phyloP scores from a whole-genome alignment of 176 grass and related monocot genomes.

The Oryza rufipogon region DNA sequence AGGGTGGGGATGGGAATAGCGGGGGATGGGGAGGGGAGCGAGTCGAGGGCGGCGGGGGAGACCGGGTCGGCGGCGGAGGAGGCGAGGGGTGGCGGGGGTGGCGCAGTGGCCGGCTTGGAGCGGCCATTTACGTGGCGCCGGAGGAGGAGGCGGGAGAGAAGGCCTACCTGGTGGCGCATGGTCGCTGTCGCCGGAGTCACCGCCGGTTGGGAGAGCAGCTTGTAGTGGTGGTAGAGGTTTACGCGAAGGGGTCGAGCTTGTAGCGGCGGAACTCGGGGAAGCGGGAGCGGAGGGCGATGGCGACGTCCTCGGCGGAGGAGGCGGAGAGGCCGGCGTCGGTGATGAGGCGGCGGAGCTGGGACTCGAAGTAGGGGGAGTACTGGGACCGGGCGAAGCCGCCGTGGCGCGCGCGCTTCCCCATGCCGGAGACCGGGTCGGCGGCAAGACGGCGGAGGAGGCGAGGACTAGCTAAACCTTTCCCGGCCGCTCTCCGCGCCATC shows the following conservation, averaged over 20 bases:
- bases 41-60: no score
- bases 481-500: no score
- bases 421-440: neutral
- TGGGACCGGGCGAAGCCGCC: slow-evolving; percentile 35
- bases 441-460: neutral
- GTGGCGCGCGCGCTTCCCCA: slow-evolving; percentile 66
- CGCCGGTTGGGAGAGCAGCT: no score
- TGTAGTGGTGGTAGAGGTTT: no score
- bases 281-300: slow-evolving; percentile 53
- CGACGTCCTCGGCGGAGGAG: slow-evolving; percentile 54
- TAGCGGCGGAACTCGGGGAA: slow-evolving; percentile 52
- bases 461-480: neutral
- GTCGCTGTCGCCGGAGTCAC: no score
- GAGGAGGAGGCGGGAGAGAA: no score
- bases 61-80: no score
- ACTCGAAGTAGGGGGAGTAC: slow-evolving; percentile 3
- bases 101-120: no score
- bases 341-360: slow-evolving; percentile 51
- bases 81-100: neutral
- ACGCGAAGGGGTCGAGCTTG: slow-evolving; percentile 50
- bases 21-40: no score
- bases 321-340: slow-evolving; percentile 23
- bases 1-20: no score
- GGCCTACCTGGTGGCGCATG: no score
- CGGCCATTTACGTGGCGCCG: no score